These are phyloP conservation scores for Apiospora malaysiana DNA, from an alignment of 2,329 filamentous ascomycete species.

Conservation along the genomic window DNA sequence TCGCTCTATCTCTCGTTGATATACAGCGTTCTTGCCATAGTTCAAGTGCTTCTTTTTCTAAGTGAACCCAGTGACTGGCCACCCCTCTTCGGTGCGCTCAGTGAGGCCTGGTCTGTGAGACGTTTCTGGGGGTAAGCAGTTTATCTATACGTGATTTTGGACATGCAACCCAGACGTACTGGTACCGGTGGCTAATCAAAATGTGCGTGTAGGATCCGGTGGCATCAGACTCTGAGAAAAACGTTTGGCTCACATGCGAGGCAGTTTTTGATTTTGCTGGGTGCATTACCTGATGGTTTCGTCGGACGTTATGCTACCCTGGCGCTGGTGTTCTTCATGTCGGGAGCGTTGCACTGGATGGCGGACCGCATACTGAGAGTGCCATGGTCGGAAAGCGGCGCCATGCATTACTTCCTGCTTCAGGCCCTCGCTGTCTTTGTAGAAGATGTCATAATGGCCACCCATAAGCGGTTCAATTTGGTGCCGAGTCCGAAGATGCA, in stretches of 20 bases:
- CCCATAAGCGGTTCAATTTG: background rate
- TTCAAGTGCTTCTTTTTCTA: background rate
- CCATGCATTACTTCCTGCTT: conserved; percentile 6
- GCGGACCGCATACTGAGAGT: background rate
- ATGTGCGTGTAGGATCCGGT: background rate
- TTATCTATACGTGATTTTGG: background rate
- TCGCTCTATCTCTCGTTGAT: background rate
- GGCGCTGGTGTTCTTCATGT: background rate
- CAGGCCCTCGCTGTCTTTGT: background rate
- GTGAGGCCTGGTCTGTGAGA: background rate
- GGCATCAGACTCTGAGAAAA: background rate
- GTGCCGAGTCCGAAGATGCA: background rate
- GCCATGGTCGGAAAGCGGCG: background rate
- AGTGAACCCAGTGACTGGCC: conserved; percentile 3
- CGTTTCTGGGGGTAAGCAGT: conserved; percentile 10
- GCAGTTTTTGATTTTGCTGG: background rate
- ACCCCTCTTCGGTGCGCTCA: background rate
- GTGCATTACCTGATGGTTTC: background rate
- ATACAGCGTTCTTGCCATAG: background rate
- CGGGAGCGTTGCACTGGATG: background rate
- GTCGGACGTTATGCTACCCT: background rate
- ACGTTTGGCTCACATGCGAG: background rate
- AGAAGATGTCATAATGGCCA: background rate
- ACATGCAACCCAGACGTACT: background rate
- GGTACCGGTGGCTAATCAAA: background rate